Percentiles rank a stretch among this genome's conserved stretches.
Evolutionary conservation across 1,139 yeast genomes (phyloP).

Genomic region (Pichia sp.): DNA sequence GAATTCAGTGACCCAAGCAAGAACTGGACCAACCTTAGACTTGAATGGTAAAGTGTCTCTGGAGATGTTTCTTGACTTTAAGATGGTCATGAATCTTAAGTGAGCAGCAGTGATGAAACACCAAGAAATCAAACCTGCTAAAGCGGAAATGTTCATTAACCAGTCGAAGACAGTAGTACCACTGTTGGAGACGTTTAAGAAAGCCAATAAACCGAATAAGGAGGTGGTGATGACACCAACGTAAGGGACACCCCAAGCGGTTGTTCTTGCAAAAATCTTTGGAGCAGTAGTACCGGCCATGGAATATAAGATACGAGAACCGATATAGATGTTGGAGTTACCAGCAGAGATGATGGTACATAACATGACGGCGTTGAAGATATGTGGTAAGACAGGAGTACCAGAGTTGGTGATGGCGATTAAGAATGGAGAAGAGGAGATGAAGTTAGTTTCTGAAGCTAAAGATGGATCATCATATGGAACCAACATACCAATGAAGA

Average conservation of each 20-base stretch:
- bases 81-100: constrained; percentile 63
- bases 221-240: constrained; percentile 58
- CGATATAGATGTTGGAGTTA: constrained; percentile 74
- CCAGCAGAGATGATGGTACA: constrained; percentile 75
- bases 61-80: constrained; percentile 56
- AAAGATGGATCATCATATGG: constrained; percentile 66
- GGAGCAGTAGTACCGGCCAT: constrained; percentile 69
- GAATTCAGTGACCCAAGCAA: constrained; percentile 56
- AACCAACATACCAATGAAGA: constrained; percentile 80
- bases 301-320: constrained; percentile 70
- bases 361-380: constrained; percentile 73
- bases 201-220: constrained; percentile 62
- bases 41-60: constrained; percentile 68
- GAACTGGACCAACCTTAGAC: constrained; percentile 63
- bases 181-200: constrained; percentile 57
- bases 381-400: constrained; percentile 63
- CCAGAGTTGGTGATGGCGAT: constrained; percentile 67
- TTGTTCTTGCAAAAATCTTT: constrained; percentile 47
- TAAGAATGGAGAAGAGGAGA: constrained; percentile 50
- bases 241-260: constrained; percentile 66
- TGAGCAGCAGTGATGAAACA: constrained; percentile 64
- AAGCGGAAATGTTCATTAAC: constrained; percentile 79
- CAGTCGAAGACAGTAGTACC: constrained; percentile 80
- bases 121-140: constrained; percentile 77
- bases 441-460: constrained; percentile 32